These are phyloP conservation scores for Glonium stellatum DNA, from an alignment of 495 filamentous ascomycete species.

Conservation along the genomic window DNA sequence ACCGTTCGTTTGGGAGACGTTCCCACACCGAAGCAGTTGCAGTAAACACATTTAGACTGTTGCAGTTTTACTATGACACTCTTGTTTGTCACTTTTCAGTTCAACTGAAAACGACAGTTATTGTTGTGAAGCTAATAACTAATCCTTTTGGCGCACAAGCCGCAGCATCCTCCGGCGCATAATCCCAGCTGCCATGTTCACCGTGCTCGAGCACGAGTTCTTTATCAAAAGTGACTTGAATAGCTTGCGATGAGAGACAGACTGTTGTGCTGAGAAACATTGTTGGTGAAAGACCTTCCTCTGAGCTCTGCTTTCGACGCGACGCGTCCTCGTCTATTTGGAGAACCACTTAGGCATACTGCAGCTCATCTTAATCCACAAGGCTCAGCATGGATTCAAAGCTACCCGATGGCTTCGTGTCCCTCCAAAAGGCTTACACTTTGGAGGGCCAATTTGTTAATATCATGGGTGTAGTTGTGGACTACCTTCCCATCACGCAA, in stretches of 20 bases:
- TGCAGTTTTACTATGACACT: neutral
- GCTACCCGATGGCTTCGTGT: neutral
- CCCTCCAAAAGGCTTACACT: neutral
- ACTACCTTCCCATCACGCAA: conserved; percentile 40
- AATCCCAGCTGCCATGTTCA: no score
- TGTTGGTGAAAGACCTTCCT: no score
- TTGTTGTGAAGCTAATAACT: no score
- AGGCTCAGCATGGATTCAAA: neutral
- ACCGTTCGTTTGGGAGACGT: neutral
- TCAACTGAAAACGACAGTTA: no score
- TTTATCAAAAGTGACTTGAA: no score
- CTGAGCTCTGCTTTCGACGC: no score
- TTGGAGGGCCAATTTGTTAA: neutral
- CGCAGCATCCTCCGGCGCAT: no score
- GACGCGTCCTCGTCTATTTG: neutral
- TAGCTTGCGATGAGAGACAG: no score
- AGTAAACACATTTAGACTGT: neutral
- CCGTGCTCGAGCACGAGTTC: no score
- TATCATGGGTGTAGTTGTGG: conserved; percentile 34
- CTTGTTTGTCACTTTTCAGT: neutral
- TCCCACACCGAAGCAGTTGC: neutral
- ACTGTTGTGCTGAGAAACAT: no score
- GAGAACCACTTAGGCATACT: neutral
- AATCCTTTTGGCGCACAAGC: no score
- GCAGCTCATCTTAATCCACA: no score